phyloP scores from a whole-genome alignment of 1,139 yeast species.

The Trichomonascaceae sp. region DNA sequence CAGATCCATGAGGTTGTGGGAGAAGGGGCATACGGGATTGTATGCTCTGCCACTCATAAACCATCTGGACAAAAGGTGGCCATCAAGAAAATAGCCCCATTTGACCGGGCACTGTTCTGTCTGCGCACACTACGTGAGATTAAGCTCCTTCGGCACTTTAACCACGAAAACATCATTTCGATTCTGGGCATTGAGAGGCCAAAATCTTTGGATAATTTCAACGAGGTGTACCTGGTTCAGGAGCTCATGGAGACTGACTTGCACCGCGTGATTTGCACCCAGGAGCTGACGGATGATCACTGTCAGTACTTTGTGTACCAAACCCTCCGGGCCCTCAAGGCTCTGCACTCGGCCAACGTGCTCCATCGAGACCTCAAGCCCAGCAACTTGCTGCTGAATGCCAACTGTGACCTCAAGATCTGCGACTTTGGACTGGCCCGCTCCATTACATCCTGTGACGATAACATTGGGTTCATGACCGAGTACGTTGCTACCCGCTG shows the following conservation, averaged over 20 bases:
- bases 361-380: slow-evolving; percentile 92
- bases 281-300: slow-evolving; percentile 77
- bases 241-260: slow-evolving; percentile 95
- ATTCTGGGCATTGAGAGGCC: slow-evolving; percentile 89
- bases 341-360: slow-evolving; percentile 82
- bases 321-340: slow-evolving; percentile 76
- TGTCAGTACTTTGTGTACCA: slow-evolving; percentile 89
- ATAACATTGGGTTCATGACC: slow-evolving; percentile 68
- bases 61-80: slow-evolving; percentile 90
- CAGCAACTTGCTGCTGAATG: slow-evolving; percentile 68
- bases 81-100: slow-evolving; percentile 87
- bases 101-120: slow-evolving; percentile 85
- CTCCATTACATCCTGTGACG: slow-evolving; percentile 38
- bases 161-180: slow-evolving; percentile 84
- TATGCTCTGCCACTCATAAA: slow-evolving; percentile 80
- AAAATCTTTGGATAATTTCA: slow-evolving; percentile 53
- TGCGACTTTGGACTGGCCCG: slow-evolving; percentile 95
- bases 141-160: slow-evolving; percentile 74
- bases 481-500: slow-evolving; percentile 97
- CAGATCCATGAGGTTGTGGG: slow-evolving; percentile 80
- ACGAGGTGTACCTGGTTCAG: slow-evolving; percentile 84
- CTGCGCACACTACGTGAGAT: slow-evolving; percentile 81
- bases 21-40: slow-evolving; percentile 98
- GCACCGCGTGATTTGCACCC: slow-evolving; percentile 82
- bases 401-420: slow-evolving; percentile 85